Conservation (phyloP, 345 rosid genomes). For the Bruguiera sexangula region DNA sequence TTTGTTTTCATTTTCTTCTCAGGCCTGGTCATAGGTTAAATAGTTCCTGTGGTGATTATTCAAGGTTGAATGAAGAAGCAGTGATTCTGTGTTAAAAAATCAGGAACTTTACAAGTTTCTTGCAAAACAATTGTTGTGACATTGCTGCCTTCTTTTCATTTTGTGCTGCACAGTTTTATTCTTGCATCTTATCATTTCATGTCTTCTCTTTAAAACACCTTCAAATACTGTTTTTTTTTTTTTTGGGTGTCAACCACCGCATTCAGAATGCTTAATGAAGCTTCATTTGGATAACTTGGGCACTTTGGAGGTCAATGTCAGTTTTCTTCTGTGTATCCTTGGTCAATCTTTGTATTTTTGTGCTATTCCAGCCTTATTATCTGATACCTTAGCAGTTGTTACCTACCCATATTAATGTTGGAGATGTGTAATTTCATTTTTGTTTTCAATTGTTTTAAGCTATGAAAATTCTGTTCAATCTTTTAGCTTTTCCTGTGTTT, state of each 20-base stretch:
- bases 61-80: too few relatives aligned
- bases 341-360: not conserved
- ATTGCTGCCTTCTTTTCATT: not conserved
- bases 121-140: not conserved
- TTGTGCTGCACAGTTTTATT: not conserved
- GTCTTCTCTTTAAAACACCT: not conserved
- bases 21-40: too few relatives aligned
- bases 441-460: not conserved
- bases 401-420: not conserved
- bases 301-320: too few relatives aligned
- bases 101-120: too few relatives aligned
- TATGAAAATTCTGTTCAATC: not conserved
- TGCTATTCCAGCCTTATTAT: not conserved
- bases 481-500: not conserved
- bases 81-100: too few relatives aligned
- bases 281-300: too few relatives aligned
- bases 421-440: not conserved
- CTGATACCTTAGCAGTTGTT: not conserved
- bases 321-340: not conserved
- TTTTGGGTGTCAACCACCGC: not conserved
- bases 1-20: too few relatives aligned
- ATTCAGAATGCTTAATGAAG: too few relatives aligned
- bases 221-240: too few relatives aligned
- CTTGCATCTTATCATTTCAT: not conserved
- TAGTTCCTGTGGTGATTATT: too few relatives aligned